Base-by-base conservation (phyloP, 257 asterid species). In the Solanum sparsipilum region DNA sequence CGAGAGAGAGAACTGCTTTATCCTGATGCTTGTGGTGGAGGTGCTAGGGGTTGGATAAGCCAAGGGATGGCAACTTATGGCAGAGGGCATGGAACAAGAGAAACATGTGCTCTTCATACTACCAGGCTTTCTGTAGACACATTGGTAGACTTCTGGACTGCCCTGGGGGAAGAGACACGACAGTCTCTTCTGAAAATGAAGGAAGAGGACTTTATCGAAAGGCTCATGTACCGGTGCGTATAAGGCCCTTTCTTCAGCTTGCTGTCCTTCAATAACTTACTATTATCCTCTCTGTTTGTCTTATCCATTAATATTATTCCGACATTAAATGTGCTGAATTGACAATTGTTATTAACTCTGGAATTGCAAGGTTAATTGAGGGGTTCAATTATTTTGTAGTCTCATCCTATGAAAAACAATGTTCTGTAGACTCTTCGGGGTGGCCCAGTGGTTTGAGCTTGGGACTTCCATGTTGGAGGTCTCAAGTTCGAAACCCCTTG, bases 21-120 rank as follows among this genome's bases (percentile, higher is more conserved):
- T 92, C 99, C 99, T 58, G 99, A 97, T 94, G 99, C 99, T 84
- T 97, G 99, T 90, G 99, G 99, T 27, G 99, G 99, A 90, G 98
- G 98, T 90, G 98, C 97, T 82, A 92, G 99, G 90, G 99, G 99
- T 89, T 97, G 99, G 99, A 94, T 94, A 90, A 96, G 99, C 92
- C 99, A 96, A 93, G 99, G 97, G 90, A 86, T 93, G 90, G 91
- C 91, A 56, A 96, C 96, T 87, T 95, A 95, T 90, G 98, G 98
- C 48, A 93, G 98, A 93, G 97, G 92, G 84, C 98, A 95, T 89
- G 99, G 98, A 86, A 94, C 98, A 23, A 94, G 99, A 89, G 99
- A 97, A 92, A 94, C 98, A 15, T 96, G 99, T 89, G 99, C 99
- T 44, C 99, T 97, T 88, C 99, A 97, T 90, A 97, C 98, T 88